These are phyloP conservation scores for Cruciata laevipes DNA, from an alignment of 257 asterid species.

Conservation along the genomic window DNA sequence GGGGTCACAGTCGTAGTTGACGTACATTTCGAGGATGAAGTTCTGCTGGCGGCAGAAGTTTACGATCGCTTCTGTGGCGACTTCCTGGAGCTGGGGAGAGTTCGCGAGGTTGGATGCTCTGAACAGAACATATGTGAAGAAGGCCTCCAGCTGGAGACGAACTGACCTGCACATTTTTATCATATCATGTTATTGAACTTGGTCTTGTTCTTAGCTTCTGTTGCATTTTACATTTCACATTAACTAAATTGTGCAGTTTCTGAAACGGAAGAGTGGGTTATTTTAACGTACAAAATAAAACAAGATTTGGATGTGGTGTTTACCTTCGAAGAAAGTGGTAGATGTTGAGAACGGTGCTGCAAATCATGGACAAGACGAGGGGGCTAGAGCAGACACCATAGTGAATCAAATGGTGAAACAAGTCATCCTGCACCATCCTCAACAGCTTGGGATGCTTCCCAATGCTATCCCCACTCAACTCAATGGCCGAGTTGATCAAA, in stretches of 20 bases:
- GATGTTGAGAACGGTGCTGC: constrained; percentile 72
- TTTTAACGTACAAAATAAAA: too few relatives aligned
- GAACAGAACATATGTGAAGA: constrained; percentile 64
- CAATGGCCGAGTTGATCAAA: constrained; percentile 71
- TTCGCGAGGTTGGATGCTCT: constrained; percentile 38
- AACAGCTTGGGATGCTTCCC: constrained; percentile 80
- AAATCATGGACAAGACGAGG: constrained; percentile 75
- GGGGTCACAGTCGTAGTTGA: constrained; percentile 81
- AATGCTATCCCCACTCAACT: constrained; percentile 82
- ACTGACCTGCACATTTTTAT: constrained; percentile 43
- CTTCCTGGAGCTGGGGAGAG: constrained; percentile 68
- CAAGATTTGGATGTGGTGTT: too few relatives aligned
- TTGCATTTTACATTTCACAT: constrained; percentile 10
- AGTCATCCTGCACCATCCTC: constrained; percentile 88
- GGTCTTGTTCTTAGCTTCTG: too few relatives aligned
- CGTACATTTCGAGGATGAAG: constrained; percentile 61
- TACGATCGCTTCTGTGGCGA: constrained; percentile 71
- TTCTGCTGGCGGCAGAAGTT: constrained; percentile 80
- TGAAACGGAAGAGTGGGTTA: too few relatives aligned
- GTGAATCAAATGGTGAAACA: constrained; percentile 79
- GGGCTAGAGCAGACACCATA: constrained; percentile 71
- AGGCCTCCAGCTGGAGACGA: constrained; percentile 79
- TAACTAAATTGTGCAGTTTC: too few relatives aligned
- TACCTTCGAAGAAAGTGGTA: constrained; percentile 81
- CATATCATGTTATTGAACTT: too few relatives aligned